Evolutionary conservation across 164 flowering plant species (phyloP).

Genomic region (Dillenia suffruticosa): DNA sequence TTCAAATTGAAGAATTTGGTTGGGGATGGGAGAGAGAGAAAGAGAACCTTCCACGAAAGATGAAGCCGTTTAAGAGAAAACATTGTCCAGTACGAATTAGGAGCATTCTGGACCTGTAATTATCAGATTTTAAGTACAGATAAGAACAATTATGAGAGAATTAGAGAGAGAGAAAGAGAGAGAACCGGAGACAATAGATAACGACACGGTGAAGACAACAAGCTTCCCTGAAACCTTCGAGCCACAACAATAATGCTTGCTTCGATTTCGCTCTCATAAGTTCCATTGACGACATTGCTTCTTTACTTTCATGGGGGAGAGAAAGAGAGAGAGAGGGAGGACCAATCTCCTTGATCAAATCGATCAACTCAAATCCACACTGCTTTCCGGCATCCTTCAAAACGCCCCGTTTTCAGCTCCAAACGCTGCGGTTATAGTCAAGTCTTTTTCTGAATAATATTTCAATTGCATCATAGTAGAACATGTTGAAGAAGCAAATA

Average conservation of each 20-base stretch:
- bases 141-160: neutral
- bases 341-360: too few relatives aligned
- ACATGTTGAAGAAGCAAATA: too few relatives aligned
- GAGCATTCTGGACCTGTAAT: conserved; percentile 62
- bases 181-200: conserved; percentile 58
- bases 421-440: too few relatives aligned
- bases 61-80: conserved; percentile 80
- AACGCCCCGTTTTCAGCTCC: too few relatives aligned
- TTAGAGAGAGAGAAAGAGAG: neutral
- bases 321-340: neutral
- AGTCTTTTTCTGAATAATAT: too few relatives aligned
- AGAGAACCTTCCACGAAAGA: conserved; percentile 80
- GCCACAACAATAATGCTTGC: conserved; percentile 51
- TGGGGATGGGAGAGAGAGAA: neutral
- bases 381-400: too few relatives aligned
- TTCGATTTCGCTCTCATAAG: conserved; percentile 23
- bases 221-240: conserved; percentile 81
- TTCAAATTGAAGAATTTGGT: too few relatives aligned
- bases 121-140: neutral
- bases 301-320: conserved; percentile 6
- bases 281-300: conserved; percentile 7
- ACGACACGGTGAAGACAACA: conserved; percentile 76
- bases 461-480: too few relatives aligned
- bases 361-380: too few relatives aligned
- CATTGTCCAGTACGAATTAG: conserved; percentile 81